phyloP scores from a whole-genome alignment of 805 yeast genomes.

The Hanseniaspora mollemarum region DNA sequence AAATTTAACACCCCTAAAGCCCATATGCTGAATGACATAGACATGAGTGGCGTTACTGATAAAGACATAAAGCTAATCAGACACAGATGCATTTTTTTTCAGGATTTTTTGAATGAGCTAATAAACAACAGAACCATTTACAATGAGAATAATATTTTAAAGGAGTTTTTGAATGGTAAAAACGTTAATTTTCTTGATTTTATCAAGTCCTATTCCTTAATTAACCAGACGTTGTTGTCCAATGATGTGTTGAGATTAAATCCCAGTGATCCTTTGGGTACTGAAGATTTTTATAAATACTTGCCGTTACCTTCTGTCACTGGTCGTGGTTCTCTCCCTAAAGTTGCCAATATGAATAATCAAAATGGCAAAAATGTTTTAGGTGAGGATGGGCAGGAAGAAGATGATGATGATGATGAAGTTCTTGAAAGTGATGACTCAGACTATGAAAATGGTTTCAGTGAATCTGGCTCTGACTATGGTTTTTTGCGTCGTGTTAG shows the following conservation, averaged over 20 bases:
- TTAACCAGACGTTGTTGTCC: constrained; percentile 23
- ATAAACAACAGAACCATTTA: constrained; percentile 23
- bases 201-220: constrained; percentile 28
- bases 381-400: neutral
- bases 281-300: constrained; percentile 28
- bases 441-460: neutral
- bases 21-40: neutral
- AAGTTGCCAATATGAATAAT: neutral
- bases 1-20: neutral
- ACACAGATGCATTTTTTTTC: constrained; percentile 29
- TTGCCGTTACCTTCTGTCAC: constrained; percentile 24
- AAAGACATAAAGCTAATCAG: constrained; percentile 22
- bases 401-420: neutral
- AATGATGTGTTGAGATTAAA: constrained; percentile 28
- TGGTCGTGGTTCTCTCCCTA: neutral
- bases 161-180: constrained; percentile 29
- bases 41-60: neutral
- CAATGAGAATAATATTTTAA: constrained; percentile 26
- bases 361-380: neutral
- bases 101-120: constrained; percentile 27
- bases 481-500: neutral
- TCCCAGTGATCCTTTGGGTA: constrained; percentile 30
- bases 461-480: neutral
- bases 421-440: neutral
- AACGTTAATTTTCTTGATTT: constrained; percentile 29